These are phyloP conservation scores for Eimeria brunetti DNA, from an alignment of 169 alveolate genomes.

Conservation along the genomic window DNA sequence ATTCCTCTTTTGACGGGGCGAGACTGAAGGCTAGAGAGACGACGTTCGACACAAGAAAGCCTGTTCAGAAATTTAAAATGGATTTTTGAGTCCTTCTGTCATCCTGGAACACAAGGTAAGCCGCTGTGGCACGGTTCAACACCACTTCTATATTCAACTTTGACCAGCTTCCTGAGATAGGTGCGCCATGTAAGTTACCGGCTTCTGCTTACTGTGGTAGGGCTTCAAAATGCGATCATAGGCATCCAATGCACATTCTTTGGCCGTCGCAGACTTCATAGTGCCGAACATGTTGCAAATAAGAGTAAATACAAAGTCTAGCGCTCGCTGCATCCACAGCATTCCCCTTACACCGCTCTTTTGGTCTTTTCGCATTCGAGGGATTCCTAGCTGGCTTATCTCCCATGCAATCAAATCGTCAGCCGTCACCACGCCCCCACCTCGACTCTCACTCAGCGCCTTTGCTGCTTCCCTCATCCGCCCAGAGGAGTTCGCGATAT, in stretches of 20 bases:
- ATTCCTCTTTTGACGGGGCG: conserved; percentile 78
- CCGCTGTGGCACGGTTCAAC: background rate
- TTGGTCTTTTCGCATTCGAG: conserved; percentile 74
- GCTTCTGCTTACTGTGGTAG: conserved; percentile 78
- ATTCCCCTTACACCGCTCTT: conserved; percentile 77
- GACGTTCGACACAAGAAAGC: conserved; percentile 80
- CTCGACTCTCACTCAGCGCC: conserved; percentile 36
- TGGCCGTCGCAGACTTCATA: conserved; percentile 66
- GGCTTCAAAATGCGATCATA: conserved; percentile 76
- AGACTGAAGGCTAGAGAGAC: conserved; percentile 80
- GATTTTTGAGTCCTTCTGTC: background rate
- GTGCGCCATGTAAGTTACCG: background rate
- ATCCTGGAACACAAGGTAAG: conserved; percentile 5
- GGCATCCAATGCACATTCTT: conserved; percentile 77
- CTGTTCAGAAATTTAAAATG: conserved; percentile 42
- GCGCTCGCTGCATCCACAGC: conserved; percentile 83
- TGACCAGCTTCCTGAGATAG: background rate
- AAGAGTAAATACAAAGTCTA: conserved; percentile 75
- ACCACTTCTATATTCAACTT: background rate
- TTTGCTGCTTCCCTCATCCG: conserved; percentile 61
- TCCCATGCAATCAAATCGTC: conserved; percentile 58
- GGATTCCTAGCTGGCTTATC: conserved; percentile 48
- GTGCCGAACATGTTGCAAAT: conserved; percentile 70
- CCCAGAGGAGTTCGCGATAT: conserved; percentile 62
- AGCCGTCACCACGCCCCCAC: conserved; percentile 70